Evolutionary conservation across 352 stramenopile species (phyloP).

Genomic region (Elongisporangium anandrum): DNA sequence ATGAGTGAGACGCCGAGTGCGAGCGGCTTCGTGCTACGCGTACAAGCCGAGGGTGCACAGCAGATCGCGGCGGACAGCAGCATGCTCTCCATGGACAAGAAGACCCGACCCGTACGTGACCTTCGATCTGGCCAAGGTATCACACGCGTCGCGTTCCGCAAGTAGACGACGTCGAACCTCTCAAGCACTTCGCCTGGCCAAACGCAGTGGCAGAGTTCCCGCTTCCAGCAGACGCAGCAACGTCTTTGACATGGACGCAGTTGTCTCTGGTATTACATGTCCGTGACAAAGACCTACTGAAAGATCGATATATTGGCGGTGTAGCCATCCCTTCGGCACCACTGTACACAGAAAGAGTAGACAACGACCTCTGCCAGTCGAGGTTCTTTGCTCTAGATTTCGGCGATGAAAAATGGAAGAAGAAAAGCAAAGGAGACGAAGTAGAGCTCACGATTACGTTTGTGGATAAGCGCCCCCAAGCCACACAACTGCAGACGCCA

Average conservation of each 20-base stretch:
- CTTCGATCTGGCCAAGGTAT: constrained; percentile 24
- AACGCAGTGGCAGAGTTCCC: constrained; percentile 36
- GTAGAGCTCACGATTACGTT: constrained; percentile 41
- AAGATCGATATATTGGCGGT: constrained; percentile 47
- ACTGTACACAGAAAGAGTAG: constrained; percentile 8
- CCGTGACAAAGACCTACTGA: constrained; percentile 42
- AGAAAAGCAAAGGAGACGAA: constrained; percentile 24
- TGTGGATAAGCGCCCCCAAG: constrained; percentile 10
- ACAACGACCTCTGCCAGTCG: constrained; percentile 21
- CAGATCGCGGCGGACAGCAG: constrained; percentile 18
- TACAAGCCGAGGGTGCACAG: constrained; percentile 34
- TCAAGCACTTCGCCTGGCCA: constrained; percentile 41
- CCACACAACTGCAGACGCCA: background rate
- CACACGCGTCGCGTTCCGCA: constrained; percentile 15
- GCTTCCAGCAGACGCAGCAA: constrained; percentile 8
- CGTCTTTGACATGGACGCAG: constrained; percentile 2
- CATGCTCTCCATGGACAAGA: constrained; percentile 27
- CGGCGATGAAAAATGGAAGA: constrained; percentile 40
- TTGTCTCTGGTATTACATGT: constrained; percentile 28
- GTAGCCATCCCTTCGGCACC: constrained; percentile 21
- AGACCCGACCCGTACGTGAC: constrained; percentile 42
- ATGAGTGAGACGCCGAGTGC: background rate
- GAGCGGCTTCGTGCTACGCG: constrained; percentile 17
- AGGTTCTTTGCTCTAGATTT: constrained; percentile 35
- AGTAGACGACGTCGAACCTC: constrained; percentile 35